These are phyloP conservation scores for Kockovaella imperatae DNA, from an alignment of 768 basidiomycete species.

Conservation along the genomic window DNA sequence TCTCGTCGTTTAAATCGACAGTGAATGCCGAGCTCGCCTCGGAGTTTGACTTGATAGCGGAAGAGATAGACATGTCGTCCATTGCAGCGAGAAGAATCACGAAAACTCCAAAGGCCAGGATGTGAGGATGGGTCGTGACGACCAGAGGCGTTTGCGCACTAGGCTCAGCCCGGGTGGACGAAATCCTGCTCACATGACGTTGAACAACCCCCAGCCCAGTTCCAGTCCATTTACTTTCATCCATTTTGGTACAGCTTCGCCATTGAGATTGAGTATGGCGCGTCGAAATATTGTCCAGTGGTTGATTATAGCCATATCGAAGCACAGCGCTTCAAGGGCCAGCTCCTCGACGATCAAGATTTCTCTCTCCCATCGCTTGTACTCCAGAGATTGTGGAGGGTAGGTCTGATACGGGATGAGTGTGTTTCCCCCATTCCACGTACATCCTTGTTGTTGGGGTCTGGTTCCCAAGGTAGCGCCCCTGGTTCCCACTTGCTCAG, in stretches of 20 bases:
- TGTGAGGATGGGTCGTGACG: background rate
- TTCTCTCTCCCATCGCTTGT: constrained; percentile 21
- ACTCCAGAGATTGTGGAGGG: constrained; percentile 13
- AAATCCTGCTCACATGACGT: constrained; percentile 16
- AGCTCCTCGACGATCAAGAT: constrained; percentile 38
- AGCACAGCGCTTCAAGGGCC: constrained; percentile 38
- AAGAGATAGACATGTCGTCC: constrained; percentile 20
- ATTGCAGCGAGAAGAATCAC: constrained; percentile 25
- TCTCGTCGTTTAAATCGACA: constrained; percentile 5
- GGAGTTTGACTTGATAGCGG: constrained; percentile 21
- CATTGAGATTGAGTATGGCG: constrained; percentile 9
- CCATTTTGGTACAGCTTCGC: constrained; percentile 1
- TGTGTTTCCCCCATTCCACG: background rate
- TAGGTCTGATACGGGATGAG: background rate
- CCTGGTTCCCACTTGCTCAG: constrained; percentile 15
- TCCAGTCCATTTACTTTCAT: constrained; percentile 14
- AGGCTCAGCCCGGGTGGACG: background rate
- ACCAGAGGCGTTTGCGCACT: background rate
- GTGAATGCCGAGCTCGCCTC: constrained; percentile 18
- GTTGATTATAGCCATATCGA: constrained; percentile 36
- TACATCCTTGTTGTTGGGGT: constrained; percentile 5
- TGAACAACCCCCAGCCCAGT: constrained; percentile 17
- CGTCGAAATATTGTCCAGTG: constrained; percentile 14
- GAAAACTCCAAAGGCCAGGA: constrained; percentile 3
- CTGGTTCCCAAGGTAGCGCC: constrained; percentile 5